Evolutionary conservation across 176 grass and related monocot species (phyloP).

Genomic region (Olyra latifolia): DNA sequence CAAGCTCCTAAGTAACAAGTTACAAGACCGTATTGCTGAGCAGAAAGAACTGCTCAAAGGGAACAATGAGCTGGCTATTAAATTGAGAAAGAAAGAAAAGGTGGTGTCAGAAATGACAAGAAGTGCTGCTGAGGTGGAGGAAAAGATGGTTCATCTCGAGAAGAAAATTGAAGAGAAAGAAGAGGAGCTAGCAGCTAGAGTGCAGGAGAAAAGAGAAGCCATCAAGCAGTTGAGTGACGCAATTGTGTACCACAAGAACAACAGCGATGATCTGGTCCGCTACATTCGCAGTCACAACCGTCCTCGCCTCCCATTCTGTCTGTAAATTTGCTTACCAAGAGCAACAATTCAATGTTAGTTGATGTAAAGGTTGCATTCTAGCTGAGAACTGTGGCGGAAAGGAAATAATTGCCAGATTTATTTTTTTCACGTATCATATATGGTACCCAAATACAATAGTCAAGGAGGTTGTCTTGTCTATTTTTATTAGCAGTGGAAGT

Average conservation of each 20-base stretch:
- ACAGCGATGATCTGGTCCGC: conserved; percentile 50
- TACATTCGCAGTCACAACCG: conserved; percentile 47
- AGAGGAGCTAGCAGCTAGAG: conserved; percentile 54
- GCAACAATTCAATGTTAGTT: not conserved
- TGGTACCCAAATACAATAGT: conserved; percentile 2
- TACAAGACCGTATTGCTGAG: conserved; percentile 48
- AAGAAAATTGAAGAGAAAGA: conserved; percentile 56
- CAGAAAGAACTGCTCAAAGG: conserved; percentile 45
- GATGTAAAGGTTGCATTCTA: conserved; percentile 30
- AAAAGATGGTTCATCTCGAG: conserved; percentile 55
- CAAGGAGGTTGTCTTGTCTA: conserved; percentile 19
- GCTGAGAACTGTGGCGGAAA: not conserved
- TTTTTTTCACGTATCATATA: conserved; percentile 25
- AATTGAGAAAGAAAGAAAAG: conserved; percentile 46
- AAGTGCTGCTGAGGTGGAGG: conserved; percentile 6
- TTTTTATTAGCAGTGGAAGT: conserved; percentile 6
- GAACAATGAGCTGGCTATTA: conserved; percentile 36
- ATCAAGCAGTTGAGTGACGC: conserved; percentile 75
- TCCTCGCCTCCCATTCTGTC: conserved; percentile 43
- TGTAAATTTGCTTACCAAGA: conserved; percentile 31
- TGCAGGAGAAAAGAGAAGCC: conserved; percentile 86
- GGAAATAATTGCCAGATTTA: not conserved
- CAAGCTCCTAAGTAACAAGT: conserved; percentile 41
- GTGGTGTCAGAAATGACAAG: conserved; percentile 31
- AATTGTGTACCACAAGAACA: conserved; percentile 81